These are phyloP conservation scores for Strigomonas galati DNA, from an alignment of 208 protist species.

Conservation along the genomic window DNA sequence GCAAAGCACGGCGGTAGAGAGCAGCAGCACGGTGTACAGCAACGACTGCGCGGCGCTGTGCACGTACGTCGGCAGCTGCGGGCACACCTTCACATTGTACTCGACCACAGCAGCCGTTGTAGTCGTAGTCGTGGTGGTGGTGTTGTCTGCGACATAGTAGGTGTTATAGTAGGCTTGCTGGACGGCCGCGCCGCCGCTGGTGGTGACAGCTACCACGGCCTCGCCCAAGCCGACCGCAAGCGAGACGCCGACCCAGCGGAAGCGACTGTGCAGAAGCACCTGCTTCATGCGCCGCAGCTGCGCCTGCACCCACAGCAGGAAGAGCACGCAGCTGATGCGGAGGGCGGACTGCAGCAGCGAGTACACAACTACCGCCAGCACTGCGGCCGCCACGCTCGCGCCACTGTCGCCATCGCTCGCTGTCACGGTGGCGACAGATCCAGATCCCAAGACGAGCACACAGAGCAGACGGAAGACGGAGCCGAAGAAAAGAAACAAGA, in stretches of 20 bases:
- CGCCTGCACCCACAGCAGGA: slow-evolving; percentile 29
- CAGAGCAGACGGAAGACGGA: neutral
- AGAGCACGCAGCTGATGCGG: slow-evolving; percentile 23
- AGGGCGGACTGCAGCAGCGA: slow-evolving; percentile 19
- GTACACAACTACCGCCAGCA: slow-evolving; percentile 25
- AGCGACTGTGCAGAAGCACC: slow-evolving; percentile 35
- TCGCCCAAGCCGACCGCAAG: slow-evolving; percentile 54
- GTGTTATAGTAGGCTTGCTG: slow-evolving; percentile 26
- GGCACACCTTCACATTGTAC: slow-evolving; percentile 36
- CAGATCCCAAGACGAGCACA: neutral
- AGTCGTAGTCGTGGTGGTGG: too few species aligned
- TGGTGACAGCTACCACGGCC: slow-evolving; percentile 30
- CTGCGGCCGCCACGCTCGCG: slow-evolving; percentile 1
- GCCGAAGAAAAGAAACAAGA: slow-evolving; percentile 13
- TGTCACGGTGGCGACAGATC: neutral
- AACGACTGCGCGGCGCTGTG: slow-evolving; percentile 27
- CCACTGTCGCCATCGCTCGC: neutral
- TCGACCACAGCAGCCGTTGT: too few species aligned
- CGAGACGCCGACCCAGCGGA: slow-evolving; percentile 38
- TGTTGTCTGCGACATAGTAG: neutral
- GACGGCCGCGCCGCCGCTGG: slow-evolving; percentile 34
- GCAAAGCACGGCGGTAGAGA: slow-evolving; percentile 26
- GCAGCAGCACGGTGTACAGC: slow-evolving; percentile 2
- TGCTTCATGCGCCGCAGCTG: slow-evolving; percentile 20
- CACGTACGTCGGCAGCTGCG: slow-evolving; percentile 28